These are phyloP conservation scores for Theobroma cacao DNA, from an alignment of 345 rosid species.

Conservation along the genomic window DNA sequence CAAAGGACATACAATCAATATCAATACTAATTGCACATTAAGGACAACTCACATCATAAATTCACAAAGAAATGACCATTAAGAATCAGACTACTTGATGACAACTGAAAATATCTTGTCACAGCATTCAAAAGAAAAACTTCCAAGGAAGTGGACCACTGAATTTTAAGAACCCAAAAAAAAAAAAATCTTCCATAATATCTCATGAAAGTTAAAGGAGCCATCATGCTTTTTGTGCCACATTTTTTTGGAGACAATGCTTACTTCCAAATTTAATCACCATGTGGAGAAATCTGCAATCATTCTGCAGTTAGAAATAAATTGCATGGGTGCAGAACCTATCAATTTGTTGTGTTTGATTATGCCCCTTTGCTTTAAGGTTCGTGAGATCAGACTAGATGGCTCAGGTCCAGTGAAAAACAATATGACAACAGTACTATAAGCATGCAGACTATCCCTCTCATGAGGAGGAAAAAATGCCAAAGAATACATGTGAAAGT, in stretches of 20 bases:
- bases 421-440: not conserved
- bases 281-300: not conserved
- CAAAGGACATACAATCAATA: constrained; percentile 16
- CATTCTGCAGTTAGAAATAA: not conserved
- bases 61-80: constrained; percentile 1
- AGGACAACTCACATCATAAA: constrained; percentile 11
- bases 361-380: not conserved
- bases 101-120: not conserved
- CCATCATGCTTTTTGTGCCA: not conserved
- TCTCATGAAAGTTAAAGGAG: not conserved
- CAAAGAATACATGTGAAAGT: not conserved
- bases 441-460: not conserved
- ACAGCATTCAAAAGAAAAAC: not conserved
- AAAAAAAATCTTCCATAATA: not conserved
- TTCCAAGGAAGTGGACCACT: not conserved
- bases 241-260: not conserved
- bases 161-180: not conserved
- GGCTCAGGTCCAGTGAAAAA: not conserved
- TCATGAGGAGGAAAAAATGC: not conserved
- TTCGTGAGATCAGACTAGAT: not conserved
- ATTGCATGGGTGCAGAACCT: not conserved
- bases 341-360: not conserved
- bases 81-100: not conserved
- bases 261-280: constrained; percentile 6
- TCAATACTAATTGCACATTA: constrained; percentile 5